Base-by-base conservation (phyloP, 2,329 filamentous ascomycete species). In the Talaromyces sp. region DNA sequence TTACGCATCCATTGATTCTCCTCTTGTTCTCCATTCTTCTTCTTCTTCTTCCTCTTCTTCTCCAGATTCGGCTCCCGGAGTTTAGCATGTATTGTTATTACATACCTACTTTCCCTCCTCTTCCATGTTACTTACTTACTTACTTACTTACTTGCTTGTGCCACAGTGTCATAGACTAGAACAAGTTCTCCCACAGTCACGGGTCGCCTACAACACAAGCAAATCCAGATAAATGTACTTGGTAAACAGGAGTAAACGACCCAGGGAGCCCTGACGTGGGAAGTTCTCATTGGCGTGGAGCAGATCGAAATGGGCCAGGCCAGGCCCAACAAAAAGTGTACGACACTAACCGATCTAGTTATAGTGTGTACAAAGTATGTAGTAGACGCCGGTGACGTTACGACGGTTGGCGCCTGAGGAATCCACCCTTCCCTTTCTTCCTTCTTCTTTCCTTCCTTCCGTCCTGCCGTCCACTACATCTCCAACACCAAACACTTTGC, bases 201-300 rank as follows among this genome's bases (percentile, higher is more conserved):
- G 2, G n/a, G 40, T 18, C 18, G 8, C n/a, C 40, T 21, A 44
- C 40, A 21, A 21, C 7, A 6, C n/a, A 42, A 42, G 16, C 3
- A 12, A n/a, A n/a, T n/a, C n/a, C n/a, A n/a, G n/a, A 21, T 21
- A 44, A 12, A n/a, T 40, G 14, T n/a, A 42, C 39, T 2, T 2
- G 5, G 23, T 21, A 48, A 11, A 48, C 21, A 46, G 21, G 42
- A 14, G 23, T n/a, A 12, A 39, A 40, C 11, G 8, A 33, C 9
- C 31, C 18, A 33, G n/a, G n/a, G n/a, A n/a, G 28, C 28, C 68
- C 66, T 71, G 71, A 73, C 70, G 71, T 72, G 70, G 71, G 66
- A 67, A 52, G 60, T 66, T n/a, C 39, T 67, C 64, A 73, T 73
- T 73, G 70, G 71, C 61, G 67, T 67, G 54, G 54, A 48, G 63